Base-by-base conservation (phyloP, 108 stramenopile species). In the Hondaea fermentalgiana region DNA sequence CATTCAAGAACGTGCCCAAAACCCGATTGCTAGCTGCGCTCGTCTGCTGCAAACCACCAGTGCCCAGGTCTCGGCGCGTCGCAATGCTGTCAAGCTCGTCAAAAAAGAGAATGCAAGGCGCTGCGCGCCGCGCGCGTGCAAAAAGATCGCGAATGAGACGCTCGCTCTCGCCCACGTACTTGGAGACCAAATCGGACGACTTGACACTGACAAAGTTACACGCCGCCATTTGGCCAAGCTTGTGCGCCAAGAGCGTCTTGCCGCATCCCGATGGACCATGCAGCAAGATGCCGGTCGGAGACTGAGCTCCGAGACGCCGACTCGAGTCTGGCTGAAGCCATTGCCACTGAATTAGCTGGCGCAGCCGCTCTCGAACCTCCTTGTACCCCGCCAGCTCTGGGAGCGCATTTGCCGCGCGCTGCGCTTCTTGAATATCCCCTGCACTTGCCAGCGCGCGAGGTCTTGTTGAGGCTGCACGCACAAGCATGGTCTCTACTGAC, bases 71-170 rank as follows among this genome's bases (percentile, higher is more conserved):
- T 89, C 99, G 96, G 19, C 97, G 95, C 88, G 96, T 95, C 23
- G 98, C 99, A 89, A 99, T 99, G 58, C 98, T 98, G 93, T 99
- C 99, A 95, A 99, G 97, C 94, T 99, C 98, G 90, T 99, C 99
- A 90, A 99, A 99, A 94, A 99, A 98, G 29, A 99, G 94, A 88
- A 99, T 99, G 93, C 98, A 99, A 4, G 99, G 98, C 76, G 97
- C 97, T 4, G 98, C 98, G 43, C 97, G 96, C 72, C 98, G 97
- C 5, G 99, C 99, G 94, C 99, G 99, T 91, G 98, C 98, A 90
- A 99, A 99, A n/a, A 99, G 92, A 59, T 98, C 96, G 72, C 98
- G 96, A 43, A 99, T 98, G 89, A 99, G 99, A 16, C 98, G 98
- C 94, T 99, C 99, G 29, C 96, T 96, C 87, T 97, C 99, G 89